Evolutionary conservation across 139 green algal species (phyloP), one percentile per base, ranked within the genome.

Genomic region (Chloropicon primus): DNA sequence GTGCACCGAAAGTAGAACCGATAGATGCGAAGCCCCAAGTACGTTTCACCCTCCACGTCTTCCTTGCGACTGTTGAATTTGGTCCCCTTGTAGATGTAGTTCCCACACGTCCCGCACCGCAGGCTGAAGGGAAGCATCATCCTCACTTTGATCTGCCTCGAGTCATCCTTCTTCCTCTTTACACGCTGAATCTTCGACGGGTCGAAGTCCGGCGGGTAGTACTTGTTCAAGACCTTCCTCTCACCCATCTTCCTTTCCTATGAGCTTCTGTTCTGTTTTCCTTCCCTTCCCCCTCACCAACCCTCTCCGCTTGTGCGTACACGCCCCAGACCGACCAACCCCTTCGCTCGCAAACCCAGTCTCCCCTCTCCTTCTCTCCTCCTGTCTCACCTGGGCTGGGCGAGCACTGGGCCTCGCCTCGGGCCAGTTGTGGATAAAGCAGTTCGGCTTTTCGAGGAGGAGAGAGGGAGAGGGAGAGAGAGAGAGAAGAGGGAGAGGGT

Each of bases 21-120:
- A 82, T 90, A 93, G 17, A 62, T 62, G 10, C 41, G 5, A 17
- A 62, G 25, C 77, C 95, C 95, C 28, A 99, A 83, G 85, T 99
- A 99, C 10, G 85, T 83, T 41, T 99, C 93, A 0, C 89, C 93
- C 28, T 85, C 72, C 3, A 97, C 93, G 72, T 97, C 90, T 83
- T 99, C 94, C 84, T 96, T 99, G 25, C 89, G 83, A 0, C 88
- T 93, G 87, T 98, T 98, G 90, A 99, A 99, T 82, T 99, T 99
- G 26, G 95, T 98, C 24, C 94, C 91, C 77, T 98, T 97, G 93
- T 96, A 97, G 88, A 98, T 98, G 86, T 94, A 99, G 27, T 87
- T 94, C 53, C 95, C 94, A 80, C 95, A 99, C 23, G 93, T 98
- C 73, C 88, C 92, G 88, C 94, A 98, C 2, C 90, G 86, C 23